Evolutionary conservation across 78 protist genomes (phyloP).

Genomic region (Pigoraptor vietnamica): DNA sequence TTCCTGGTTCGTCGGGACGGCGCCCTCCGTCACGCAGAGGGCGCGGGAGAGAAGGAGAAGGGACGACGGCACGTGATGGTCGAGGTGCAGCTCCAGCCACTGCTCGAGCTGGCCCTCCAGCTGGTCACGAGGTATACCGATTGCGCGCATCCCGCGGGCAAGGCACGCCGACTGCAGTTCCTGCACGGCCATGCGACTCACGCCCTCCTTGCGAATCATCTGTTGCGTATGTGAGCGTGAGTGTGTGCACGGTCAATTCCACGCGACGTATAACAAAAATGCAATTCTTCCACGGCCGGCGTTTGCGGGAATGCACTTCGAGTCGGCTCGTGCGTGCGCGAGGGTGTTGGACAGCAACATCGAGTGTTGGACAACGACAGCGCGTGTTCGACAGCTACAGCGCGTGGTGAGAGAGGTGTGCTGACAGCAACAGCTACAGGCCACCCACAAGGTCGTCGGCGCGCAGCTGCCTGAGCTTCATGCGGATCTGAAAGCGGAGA

Average conservation of each 20-base stretch:
- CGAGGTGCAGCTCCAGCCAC: conserved; percentile 70
- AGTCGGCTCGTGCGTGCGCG: too few relatives aligned
- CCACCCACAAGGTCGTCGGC: conserved; percentile 7
- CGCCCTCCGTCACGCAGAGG: conserved; percentile 27
- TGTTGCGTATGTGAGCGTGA: too few relatives aligned
- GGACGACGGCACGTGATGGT: conserved; percentile 54
- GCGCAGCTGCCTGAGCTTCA: not conserved
- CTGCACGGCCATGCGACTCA: conserved; percentile 35
- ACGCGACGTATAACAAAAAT: too few relatives aligned
- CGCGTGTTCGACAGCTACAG: too few relatives aligned
- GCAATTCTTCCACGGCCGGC: too few relatives aligned
- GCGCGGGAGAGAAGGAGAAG: conserved; percentile 61
- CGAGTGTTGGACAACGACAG: too few relatives aligned
- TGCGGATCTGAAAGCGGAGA: conserved; percentile 15
- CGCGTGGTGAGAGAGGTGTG: too few relatives aligned
- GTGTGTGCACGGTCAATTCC: too few relatives aligned
- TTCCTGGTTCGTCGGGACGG: not conserved
- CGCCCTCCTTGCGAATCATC: conserved; percentile 53
- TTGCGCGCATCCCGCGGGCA: conserved; percentile 66
- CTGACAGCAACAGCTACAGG: too few relatives aligned
- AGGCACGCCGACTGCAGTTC: conserved; percentile 33
- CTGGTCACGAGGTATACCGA: conserved; percentile 35
- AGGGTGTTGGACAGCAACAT: too few relatives aligned
- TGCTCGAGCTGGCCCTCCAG: conserved; percentile 44
- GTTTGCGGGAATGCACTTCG: too few relatives aligned